A percentile compares a stretch with the other conserved stretches of the same genome.
Evolutionary conservation across 352 stramenopile genomes (phyloP).

Genomic region (Albugo candida): DNA sequence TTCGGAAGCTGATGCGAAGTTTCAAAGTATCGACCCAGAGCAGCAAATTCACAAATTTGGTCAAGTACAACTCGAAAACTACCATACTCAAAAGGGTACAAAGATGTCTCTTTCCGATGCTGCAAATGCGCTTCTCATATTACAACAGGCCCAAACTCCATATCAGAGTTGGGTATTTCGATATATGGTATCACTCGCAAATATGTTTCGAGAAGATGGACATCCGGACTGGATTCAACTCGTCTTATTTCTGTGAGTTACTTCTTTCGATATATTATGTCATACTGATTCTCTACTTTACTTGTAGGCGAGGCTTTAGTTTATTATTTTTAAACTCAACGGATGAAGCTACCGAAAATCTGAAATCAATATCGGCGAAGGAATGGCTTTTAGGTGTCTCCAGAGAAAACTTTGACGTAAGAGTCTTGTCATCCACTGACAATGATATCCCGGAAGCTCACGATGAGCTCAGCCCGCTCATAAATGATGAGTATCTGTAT

Average conservation of each 20-base stretch:
- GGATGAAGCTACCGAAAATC: slow-evolving; percentile 34
- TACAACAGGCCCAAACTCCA: slow-evolving; percentile 26
- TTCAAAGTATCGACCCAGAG: slow-evolving; percentile 53
- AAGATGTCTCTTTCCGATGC: slow-evolving; percentile 33
- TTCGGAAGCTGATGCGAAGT: slow-evolving; percentile 20
- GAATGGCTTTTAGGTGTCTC: slow-evolving; percentile 30
- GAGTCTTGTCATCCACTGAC: no score
- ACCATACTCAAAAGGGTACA: slow-evolving; percentile 26
- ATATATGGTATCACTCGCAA: slow-evolving; percentile 45
- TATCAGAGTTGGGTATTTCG: slow-evolving; percentile 37
- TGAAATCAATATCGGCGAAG: slow-evolving; percentile 45
- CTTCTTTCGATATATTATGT: no score
- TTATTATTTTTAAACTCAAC: slow-evolving; percentile 63
- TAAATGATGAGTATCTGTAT: slow-evolving; percentile 60
- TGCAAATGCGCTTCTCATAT: slow-evolving; percentile 29
- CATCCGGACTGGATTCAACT: slow-evolving; percentile 73
- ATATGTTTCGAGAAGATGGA: slow-evolving; percentile 34
- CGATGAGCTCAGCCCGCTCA: slow-evolving; percentile 61
- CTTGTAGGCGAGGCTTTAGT: slow-evolving; percentile 31
- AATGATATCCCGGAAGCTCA: slow-evolving; percentile 15
- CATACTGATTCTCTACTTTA: background rate
- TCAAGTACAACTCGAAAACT: slow-evolving; percentile 20
- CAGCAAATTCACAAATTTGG: slow-evolving; percentile 43
- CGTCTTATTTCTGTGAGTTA: slow-evolving; percentile 36
- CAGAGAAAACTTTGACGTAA: no score